Evolutionary conservation across 2,329 filamentous ascomycete species (phyloP).

Genomic region (Tolypocladium paradoxum): DNA sequence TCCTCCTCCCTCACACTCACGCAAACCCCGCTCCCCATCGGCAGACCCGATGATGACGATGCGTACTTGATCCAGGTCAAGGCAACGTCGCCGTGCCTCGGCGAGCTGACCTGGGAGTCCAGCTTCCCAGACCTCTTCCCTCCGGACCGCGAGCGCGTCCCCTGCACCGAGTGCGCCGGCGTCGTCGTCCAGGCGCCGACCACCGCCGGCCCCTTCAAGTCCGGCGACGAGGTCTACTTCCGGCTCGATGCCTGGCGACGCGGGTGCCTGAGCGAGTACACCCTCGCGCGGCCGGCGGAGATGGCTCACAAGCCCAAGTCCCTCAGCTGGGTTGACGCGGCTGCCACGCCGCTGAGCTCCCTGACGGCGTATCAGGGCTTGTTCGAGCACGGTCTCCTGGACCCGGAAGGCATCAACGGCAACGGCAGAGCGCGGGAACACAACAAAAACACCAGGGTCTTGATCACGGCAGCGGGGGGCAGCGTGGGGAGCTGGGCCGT

Average conservation of each 20-base stretch:
- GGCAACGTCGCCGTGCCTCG: constrained; percentile 20
- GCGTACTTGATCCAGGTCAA: constrained; percentile 21
- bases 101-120: constrained; percentile 21
- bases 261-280: constrained; percentile 22
- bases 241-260: constrained; percentile 15
- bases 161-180: constrained; percentile 27
- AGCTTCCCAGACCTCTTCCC: constrained; percentile 11
- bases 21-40: constrained; percentile 11
- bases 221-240: constrained; percentile 24
- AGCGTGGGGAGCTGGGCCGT: constrained; percentile 29
- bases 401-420: constrained; percentile 15
- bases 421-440: constrained; percentile 12
- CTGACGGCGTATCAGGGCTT: constrained; percentile 30
- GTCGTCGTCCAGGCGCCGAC: constrained; percentile 20
- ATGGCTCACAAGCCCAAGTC: constrained; percentile 22
- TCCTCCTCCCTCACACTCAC: constrained; percentile 8
- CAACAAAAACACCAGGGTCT: constrained; percentile 20
- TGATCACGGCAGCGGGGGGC: constrained; percentile 28
- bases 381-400: constrained; percentile 23
- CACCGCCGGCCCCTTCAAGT: constrained; percentile 17
- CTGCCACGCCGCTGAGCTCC: constrained; percentile 27
- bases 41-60: constrained; percentile 4
- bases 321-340: constrained; percentile 22
- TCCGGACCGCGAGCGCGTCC: constrained; percentile 15
- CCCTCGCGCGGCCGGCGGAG: constrained; percentile 18